Evolutionary conservation across 805 yeast species (phyloP), one percentile per base, ranked within the genome.

Genomic region (Brettanomyces custersianus): DNA sequence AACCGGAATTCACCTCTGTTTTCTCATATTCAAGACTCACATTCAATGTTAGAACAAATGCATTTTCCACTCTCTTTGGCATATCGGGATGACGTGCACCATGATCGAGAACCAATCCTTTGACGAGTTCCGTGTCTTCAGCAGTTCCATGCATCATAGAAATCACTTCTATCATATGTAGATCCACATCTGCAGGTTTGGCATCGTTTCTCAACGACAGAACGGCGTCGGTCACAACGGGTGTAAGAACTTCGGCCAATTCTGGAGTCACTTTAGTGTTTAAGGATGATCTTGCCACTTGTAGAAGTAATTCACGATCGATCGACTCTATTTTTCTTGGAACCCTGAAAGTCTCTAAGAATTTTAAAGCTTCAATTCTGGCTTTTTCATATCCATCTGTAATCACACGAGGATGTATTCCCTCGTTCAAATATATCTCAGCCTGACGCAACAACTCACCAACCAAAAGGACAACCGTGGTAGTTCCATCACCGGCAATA

Each of bases 61-160:
- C 96, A 57, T 92, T 85, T 44, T 74, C 72, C 15, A 92, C 80
- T 37, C 77, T 64, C 46, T 78, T 82, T 40, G 98, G 98, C 98
- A 92, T 92, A 61, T 92, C 98, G 31, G 98, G 98, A 67, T 92
- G 98, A 58, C 98, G 77, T 13, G 96, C 96, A 47, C 98, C 98
- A 58, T 92, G 98, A 59, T 92, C 98, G 45, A 92, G 70, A 25
- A 92, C 98, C 47, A 92, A 72, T 31, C 98, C 98, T 49, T 73
- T 77, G 45, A 92, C 68, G 40, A 92, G 75, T 51, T 71, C 69
- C 15, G 97, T 88, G 38, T 88, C 92, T 42, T 78, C 74, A 23
- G 92, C 85, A 26, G 80, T 72, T 47, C 85, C 83, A 54, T 83
- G 90, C 72, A 92, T 96, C 97, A 92, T 94, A 47, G 92, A 79